Percentiles rank a stretch among this genome's conserved stretches.
These are phyloP conservation scores for Pythium biforme DNA, from an alignment of 352 stramenopile genomes.

Conservation along the genomic window DNA sequence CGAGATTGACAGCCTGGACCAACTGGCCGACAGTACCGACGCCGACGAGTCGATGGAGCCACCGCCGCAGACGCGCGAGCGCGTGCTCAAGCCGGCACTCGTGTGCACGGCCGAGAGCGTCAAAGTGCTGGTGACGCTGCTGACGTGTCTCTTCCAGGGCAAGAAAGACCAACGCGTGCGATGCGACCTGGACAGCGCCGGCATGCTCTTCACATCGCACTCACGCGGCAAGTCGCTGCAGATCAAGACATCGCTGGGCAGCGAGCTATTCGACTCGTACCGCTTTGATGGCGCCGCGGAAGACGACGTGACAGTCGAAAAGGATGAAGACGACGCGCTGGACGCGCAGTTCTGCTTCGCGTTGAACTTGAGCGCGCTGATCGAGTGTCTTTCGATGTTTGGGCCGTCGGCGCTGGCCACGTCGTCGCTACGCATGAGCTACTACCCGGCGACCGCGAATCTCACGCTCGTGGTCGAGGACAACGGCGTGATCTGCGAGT, in stretches of 20 bases:
- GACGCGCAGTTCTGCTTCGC: constrained; percentile 65
- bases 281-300: constrained; percentile 28
- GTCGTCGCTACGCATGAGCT: constrained; percentile 77
- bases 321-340: constrained; percentile 20
- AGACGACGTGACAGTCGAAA: constrained; percentile 1
- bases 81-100: constrained; percentile 34
- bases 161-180: constrained; percentile 81
- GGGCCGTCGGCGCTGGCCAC: constrained; percentile 54
- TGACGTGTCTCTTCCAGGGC: constrained; percentile 57
- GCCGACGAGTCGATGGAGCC: constrained; percentile 10
- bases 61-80: too few relatives aligned
- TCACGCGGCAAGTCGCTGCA: constrained; percentile 87
- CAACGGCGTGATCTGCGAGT: constrained; percentile 83
- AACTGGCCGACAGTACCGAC: background rate
- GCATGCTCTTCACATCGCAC: constrained; percentile 73
- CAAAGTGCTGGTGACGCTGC: constrained; percentile 72
- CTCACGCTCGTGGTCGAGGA: constrained; percentile 78
- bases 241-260: constrained; percentile 79
- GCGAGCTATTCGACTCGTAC: constrained; percentile 79
- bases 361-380: constrained; percentile 63
- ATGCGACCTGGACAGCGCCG: constrained; percentile 63
- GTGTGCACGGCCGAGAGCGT: constrained; percentile 64
- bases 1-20: background rate
- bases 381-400: constrained; percentile 85
- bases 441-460: constrained; percentile 52